Percentiles rank a stretch among this genome's conserved stretches.
These are phyloP conservation scores for Talaromyces stipitatus DNA, from an alignment of 495 filamentous ascomycete genomes.

Conservation along the genomic window DNA sequence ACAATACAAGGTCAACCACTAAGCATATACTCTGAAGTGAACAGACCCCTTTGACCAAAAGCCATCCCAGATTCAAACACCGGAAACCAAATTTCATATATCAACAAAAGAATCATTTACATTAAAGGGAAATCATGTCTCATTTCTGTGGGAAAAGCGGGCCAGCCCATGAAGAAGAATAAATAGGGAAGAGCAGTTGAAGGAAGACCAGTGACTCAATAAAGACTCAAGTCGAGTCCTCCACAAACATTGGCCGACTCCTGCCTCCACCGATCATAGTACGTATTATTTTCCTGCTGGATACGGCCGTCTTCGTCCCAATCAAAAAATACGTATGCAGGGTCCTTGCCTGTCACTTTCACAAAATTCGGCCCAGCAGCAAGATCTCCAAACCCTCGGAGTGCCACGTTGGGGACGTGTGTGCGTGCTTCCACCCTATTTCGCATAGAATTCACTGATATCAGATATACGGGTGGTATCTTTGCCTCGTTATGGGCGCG, in stretches of 20 bases:
- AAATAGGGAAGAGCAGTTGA: background rate
- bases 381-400: constrained; percentile 28
- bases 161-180: background rate
- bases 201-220: background rate
- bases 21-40: background rate
- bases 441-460: constrained; percentile 36
- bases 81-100: background rate
- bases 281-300: constrained; percentile 25
- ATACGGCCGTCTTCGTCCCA: constrained; percentile 30
- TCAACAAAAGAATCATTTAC: background rate
- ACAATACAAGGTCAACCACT: background rate
- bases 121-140: background rate
- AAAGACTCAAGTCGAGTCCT: constrained; percentile 23
- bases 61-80: background rate
- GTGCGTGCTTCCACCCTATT: constrained; percentile 32
- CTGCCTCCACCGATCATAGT: constrained; percentile 34
- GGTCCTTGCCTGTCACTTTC: constrained; percentile 12
- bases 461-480: constrained; percentile 33
- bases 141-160: background rate
- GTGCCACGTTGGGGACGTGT: constrained; percentile 30
- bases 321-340: constrained; percentile 38
- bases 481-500: constrained; percentile 25
- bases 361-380: constrained; percentile 21
- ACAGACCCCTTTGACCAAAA: background rate
- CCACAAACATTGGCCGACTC: constrained; percentile 29